Evolutionary conservation across 1,284 basidiomycete species (phyloP).

Genomic region (Mycena sp.): DNA sequence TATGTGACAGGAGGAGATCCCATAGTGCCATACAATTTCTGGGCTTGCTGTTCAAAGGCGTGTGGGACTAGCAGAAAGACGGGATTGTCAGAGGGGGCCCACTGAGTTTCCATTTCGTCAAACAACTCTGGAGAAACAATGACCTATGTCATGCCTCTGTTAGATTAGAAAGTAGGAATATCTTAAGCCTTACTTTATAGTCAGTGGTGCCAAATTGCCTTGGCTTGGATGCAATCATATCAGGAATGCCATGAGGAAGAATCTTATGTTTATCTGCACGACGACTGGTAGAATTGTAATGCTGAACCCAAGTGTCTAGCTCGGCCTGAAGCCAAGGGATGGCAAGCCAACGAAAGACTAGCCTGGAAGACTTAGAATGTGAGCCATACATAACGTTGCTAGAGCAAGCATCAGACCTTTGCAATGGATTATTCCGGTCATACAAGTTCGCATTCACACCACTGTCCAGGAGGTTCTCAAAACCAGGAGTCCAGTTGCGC

Average conservation of each 20-base stretch:
- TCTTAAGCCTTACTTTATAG: conserved; percentile 38
- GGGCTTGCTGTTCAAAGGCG: not conserved
- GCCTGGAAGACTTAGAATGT: too few species aligned
- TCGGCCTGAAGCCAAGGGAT: conserved; percentile 18
- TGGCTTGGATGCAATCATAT: conserved; percentile 36
- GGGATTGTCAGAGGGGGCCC: conserved; percentile 38
- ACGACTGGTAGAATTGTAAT: not conserved
- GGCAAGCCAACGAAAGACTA: conserved; percentile 14
- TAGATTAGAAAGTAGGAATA: too few species aligned
- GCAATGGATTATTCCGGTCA: too few species aligned
- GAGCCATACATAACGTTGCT: too few species aligned
- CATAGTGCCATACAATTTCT: conserved; percentile 28
- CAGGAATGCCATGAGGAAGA: conserved; percentile 42
- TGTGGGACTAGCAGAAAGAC: conserved; percentile 41
- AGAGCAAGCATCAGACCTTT: too few species aligned
- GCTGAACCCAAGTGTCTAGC: not conserved
- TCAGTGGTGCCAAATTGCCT: conserved; percentile 30
- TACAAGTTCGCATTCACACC: too few species aligned
- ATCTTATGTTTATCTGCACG: conserved; percentile 38
- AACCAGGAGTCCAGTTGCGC: too few species aligned
- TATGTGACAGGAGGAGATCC: conserved; percentile 31
- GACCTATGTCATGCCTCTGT: too few species aligned
- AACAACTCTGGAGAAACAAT: too few species aligned
- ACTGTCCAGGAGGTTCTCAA: too few species aligned
- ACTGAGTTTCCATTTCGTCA: conserved; percentile 32